phyloP scores from a whole-genome alignment of 2,329 filamentous ascomycete genomes.

The Cryphonectria carpinicola region DNA sequence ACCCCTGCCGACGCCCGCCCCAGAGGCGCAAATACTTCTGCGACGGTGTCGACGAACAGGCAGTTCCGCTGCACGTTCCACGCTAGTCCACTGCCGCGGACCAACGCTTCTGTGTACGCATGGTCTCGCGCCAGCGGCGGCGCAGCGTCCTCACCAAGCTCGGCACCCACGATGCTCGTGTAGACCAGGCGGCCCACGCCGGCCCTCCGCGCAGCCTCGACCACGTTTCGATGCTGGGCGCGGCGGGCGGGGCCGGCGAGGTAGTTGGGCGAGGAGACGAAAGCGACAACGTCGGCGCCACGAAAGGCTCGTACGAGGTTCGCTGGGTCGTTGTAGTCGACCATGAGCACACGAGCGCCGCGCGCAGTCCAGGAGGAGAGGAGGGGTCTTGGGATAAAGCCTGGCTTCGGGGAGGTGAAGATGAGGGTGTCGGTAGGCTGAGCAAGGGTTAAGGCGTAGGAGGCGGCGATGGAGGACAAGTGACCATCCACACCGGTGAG shows the following conservation, averaged over 20 bases:
- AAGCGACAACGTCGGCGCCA: constrained; percentile 31
- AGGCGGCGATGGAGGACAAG: constrained; percentile 29
- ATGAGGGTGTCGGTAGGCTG: constrained; percentile 29
- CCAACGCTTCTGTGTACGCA: constrained; percentile 40
- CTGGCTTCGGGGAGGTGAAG: constrained; percentile 25
- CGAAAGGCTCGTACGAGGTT: constrained; percentile 29
- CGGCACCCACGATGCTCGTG: constrained; percentile 44
- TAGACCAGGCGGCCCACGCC: constrained; percentile 43
- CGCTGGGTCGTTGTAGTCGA: constrained; percentile 29
- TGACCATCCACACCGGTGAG: constrained; percentile 30
- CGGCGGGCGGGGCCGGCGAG: constrained; percentile 21
- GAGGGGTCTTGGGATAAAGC: constrained; percentile 16
- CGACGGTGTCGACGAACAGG: constrained; percentile 28
- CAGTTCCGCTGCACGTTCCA: constrained; percentile 31
- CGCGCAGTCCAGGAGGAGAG: constrained; percentile 16
- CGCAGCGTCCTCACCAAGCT: constrained; percentile 38
- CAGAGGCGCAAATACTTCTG: constrained; percentile 19
- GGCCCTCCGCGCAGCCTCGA: constrained; percentile 38
- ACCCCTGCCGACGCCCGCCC: constrained; percentile 11
- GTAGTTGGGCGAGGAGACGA: constrained; percentile 19
- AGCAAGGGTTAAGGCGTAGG: constrained; percentile 28
- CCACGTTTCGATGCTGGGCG: constrained; percentile 26
- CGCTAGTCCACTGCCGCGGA: constrained; percentile 36
- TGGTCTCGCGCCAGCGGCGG: constrained; percentile 40
- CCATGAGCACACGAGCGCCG: constrained; percentile 23